Percentiles rank a stretch among this genome's conserved stretches.
phyloP scores from a whole-genome alignment of 768 basidiomycete genomes.

The Psilocybe tampanensis region DNA sequence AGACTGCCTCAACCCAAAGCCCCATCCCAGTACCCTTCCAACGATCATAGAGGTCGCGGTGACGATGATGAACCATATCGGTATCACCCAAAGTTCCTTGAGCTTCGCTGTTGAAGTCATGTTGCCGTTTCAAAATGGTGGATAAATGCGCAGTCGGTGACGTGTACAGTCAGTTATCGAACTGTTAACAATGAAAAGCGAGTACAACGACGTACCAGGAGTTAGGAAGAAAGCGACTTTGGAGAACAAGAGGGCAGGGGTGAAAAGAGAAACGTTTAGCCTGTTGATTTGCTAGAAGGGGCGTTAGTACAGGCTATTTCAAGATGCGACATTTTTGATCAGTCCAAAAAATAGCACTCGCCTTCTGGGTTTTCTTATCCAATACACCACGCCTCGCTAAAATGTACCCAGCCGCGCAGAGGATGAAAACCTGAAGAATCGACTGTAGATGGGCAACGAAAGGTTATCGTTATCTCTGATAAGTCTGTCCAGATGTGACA shows the following conservation, averaged over 20 bases:
- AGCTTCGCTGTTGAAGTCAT: slow-evolving; percentile 70
- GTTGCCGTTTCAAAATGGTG: neutral
- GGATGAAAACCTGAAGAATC: slow-evolving; percentile 84
- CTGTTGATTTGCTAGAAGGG: slow-evolving; percentile 75
- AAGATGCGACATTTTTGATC: neutral
- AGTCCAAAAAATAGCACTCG: slow-evolving; percentile 29
- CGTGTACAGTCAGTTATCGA: neutral
- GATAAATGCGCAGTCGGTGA: neutral
- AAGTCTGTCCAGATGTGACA: neutral
- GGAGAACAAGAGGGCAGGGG: slow-evolving; percentile 85
- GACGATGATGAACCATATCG: slow-evolving; percentile 81
- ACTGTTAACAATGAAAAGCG: neutral
- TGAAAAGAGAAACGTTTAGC: slow-evolving; percentile 89
- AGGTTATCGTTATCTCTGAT: too few relatives aligned
- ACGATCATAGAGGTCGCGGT: slow-evolving; percentile 71
- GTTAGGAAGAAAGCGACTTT: slow-evolving; percentile 94
- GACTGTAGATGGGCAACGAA: slow-evolving; percentile 56
- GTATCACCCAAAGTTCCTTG: slow-evolving; percentile 82
- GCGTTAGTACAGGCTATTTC: neutral
- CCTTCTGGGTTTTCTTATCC: slow-evolving; percentile 90
- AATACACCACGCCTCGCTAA: slow-evolving; percentile 81
- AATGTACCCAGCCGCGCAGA: slow-evolving; percentile 83
- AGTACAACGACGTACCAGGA: slow-evolving; percentile 50
- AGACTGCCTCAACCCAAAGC: slow-evolving; percentile 69
- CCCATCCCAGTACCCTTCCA: slow-evolving; percentile 60